Percentiles rank a stretch among this genome's conserved stretches.
Evolutionary conservation across 2,329 filamentous ascomycete genomes (phyloP).

Genomic region (Corniculantispora saksenae): DNA sequence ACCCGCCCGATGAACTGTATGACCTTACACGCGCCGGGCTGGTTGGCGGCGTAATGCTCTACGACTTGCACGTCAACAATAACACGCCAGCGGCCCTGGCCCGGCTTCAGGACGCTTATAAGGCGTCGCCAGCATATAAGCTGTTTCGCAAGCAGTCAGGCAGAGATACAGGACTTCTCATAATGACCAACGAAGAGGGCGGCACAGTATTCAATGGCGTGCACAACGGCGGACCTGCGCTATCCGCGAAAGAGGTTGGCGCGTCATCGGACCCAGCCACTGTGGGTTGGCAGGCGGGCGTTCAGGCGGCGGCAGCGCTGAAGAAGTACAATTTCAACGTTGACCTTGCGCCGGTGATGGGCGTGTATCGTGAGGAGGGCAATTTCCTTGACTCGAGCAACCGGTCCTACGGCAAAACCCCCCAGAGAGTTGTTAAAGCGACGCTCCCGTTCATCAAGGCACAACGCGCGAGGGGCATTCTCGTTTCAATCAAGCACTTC

Average conservation of each 20-base stretch:
- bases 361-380: slow-evolving; percentile 17
- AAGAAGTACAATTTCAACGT: slow-evolving; percentile 46
- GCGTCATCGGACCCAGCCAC: slow-evolving; percentile 1
- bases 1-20: slow-evolving; percentile 16
- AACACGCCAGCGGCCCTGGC: slow-evolving; percentile 19
- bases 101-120: slow-evolving; percentile 16
- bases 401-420: slow-evolving; percentile 19
- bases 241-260: slow-evolving; percentile 15
- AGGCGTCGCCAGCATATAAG: slow-evolving; percentile 14
- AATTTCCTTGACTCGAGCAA: slow-evolving; percentile 18
- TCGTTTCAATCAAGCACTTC: slow-evolving; percentile 21
- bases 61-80: slow-evolving; percentile 20
- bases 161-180: slow-evolving; percentile 13
- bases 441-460: slow-evolving; percentile 21
- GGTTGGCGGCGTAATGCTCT: slow-evolving; percentile 21
- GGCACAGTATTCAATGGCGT: slow-evolving; percentile 19
- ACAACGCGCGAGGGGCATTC: slow-evolving; percentile 14
- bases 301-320: slow-evolving; percentile 11
- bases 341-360: slow-evolving; percentile 16
- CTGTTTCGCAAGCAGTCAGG: slow-evolving; percentile 17
- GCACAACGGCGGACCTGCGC: slow-evolving; percentile 10
- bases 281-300: slow-evolving; percentile 17
- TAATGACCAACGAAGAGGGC: slow-evolving; percentile 22
- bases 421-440: slow-evolving; percentile 15
- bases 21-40: slow-evolving; percentile 19